Percentiles rank a stretch among this genome's conserved stretches.
Conservation (phyloP, 768 basidiomycete species). For the Suillus subalutaceus region DNA sequence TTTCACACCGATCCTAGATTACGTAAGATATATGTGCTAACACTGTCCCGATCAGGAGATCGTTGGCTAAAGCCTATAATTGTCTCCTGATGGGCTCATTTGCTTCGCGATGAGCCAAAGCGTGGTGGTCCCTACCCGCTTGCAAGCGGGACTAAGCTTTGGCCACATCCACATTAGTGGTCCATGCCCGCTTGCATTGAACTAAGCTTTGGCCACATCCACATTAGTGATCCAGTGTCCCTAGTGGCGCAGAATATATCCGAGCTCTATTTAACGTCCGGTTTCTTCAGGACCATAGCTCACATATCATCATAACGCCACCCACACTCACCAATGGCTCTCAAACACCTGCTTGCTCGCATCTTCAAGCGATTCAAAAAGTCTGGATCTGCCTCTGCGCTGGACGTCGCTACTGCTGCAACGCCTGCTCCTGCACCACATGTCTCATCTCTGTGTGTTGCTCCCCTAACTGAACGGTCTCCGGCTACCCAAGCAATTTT, state of each 20-base stretch:
- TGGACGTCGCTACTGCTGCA: neutral
- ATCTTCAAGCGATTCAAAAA: neutral
- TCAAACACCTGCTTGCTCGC: constrained; percentile 3
- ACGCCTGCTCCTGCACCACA: neutral
- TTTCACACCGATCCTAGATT: neutral
- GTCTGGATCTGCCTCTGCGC: neutral
- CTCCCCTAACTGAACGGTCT: neutral
- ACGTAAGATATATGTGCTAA: neutral
- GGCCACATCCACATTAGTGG: neutral
- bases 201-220: constrained; percentile 6
- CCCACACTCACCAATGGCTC: neutral
- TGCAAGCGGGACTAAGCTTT: neutral
- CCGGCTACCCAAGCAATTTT: neutral
- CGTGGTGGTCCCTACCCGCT: neutral
- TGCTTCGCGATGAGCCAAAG: constrained; percentile 2
- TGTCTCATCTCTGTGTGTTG: too few species aligned
- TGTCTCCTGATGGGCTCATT: neutral
- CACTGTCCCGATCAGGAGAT: neutral
- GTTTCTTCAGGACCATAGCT: neutral
- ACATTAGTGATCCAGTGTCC: neutral
- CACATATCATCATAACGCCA: neutral
- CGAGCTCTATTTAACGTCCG: neutral
- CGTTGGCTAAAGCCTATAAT: neutral
- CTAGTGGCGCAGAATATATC: constrained; percentile 1
- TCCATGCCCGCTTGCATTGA: neutral